Conservation (phyloP, 768 basidiomycete species). For the Agrocybe praecox region DNA sequence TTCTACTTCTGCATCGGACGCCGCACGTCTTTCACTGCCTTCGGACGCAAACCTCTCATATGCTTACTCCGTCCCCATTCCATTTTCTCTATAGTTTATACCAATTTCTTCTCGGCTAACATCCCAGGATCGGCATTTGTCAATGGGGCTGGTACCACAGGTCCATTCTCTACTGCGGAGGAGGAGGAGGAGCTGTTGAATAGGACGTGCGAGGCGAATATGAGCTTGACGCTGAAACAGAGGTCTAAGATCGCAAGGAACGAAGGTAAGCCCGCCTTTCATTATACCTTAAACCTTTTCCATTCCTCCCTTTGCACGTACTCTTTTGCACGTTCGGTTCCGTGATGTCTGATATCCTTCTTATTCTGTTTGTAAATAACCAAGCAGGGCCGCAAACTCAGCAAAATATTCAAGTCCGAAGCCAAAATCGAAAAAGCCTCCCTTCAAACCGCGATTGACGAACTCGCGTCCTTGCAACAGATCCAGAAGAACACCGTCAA, state of each 20-base stretch:
- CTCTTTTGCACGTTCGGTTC: neutral
- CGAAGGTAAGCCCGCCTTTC: conserved; percentile 43
- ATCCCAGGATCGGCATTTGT: conserved; percentile 46
- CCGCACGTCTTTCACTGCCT: conserved; percentile 28
- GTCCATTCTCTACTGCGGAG: conserved; percentile 44
- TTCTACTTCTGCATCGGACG: conserved; percentile 59
- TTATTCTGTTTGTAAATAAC: no score
- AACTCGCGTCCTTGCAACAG: conserved; percentile 67
- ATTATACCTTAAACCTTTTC: neutral
- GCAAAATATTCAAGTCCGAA: conserved; percentile 73
- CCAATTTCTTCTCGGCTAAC: conserved; percentile 55
- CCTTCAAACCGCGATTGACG: conserved; percentile 59
- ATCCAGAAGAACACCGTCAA: conserved; percentile 70
- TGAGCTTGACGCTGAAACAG: conserved; percentile 51
- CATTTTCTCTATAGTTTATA: conserved; percentile 38
- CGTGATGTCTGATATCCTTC: neutral
- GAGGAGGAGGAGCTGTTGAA: conserved; percentile 40
- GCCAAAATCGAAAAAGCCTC: conserved; percentile 68
- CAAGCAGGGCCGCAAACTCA: conserved; percentile 60
- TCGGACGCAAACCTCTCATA: neutral
- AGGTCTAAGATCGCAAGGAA: conserved; percentile 50
- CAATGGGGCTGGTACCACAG: conserved; percentile 55
- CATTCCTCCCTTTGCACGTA: neutral
- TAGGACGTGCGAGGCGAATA: conserved; percentile 51
- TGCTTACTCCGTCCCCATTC: no score